A percentile compares a stretch with the other conserved stretches of the same genome.
Evolutionary conservation across 228 moss, liverwort and hornwort species (phyloP).

Genomic region (Sphagnum magellanicum): DNA sequence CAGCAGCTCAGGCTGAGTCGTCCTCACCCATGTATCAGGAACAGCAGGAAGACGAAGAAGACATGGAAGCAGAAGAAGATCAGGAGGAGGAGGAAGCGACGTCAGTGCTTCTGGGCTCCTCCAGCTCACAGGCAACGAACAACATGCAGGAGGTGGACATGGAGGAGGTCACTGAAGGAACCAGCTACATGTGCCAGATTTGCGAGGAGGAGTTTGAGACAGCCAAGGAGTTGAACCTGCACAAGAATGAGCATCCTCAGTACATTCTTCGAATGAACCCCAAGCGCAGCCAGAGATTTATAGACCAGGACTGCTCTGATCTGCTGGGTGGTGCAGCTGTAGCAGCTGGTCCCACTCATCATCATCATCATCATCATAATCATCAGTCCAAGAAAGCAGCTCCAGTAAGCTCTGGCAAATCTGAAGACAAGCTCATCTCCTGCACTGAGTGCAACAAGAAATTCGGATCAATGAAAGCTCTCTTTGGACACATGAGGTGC

Average conservation of each 20-base stretch:
- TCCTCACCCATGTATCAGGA: too few species aligned
- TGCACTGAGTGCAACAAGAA: constrained; percentile 83
- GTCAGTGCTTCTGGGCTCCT: constrained; percentile 12
- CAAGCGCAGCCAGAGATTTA: constrained; percentile 84
- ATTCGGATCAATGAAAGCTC: constrained; percentile 81
- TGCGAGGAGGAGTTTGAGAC: constrained; percentile 73
- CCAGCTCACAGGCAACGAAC: constrained; percentile 40
- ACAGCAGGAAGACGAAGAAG: too few species aligned
- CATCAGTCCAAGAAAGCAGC: constrained; percentile 52
- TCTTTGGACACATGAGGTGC: constrained; percentile 98
- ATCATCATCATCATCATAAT: too few species aligned
- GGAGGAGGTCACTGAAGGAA: constrained; percentile 43
- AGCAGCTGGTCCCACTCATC: constrained; percentile 20
- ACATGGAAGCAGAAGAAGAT: constrained; percentile 18
- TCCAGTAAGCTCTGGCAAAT: constrained; percentile 40
- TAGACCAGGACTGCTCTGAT: constrained; percentile 66
- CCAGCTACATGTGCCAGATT: constrained; percentile 67
- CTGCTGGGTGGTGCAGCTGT: constrained; percentile 35
- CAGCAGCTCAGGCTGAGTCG: constrained; percentile 28
- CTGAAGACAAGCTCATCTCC: constrained; percentile 43
- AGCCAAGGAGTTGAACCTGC: constrained; percentile 63
- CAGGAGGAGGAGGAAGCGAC: constrained; percentile 37
- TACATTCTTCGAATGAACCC: constrained; percentile 83
- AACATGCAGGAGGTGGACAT: constrained; percentile 1
- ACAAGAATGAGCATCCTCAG: constrained; percentile 74